phyloP scores from a whole-genome alignment of 2,329 filamentous ascomycete genomes.

The Raffaelea arxii region DNA sequence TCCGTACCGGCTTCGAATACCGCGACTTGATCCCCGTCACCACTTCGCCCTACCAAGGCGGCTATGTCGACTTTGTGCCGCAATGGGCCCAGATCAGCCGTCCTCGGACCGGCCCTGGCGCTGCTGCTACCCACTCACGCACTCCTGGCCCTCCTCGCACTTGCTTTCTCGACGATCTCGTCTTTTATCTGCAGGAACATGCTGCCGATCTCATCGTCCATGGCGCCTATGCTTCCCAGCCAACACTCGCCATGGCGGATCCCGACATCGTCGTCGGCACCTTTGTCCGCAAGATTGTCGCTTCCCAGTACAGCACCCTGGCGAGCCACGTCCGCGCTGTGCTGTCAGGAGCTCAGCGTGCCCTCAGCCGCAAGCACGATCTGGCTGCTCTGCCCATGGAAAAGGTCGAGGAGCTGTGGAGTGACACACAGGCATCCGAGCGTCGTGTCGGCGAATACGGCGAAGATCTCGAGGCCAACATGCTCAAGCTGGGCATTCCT shows the following conservation, averaged over 20 bases:
- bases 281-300: conserved; percentile 17
- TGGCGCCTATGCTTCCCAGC: conserved; percentile 2
- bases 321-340: conserved; percentile 14
- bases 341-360: conserved; percentile 14
- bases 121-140: too few relatives aligned
- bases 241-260: conserved; percentile 5
- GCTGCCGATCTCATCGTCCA: neutral
- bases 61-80: conserved; percentile 18
- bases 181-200: conserved; percentile 15
- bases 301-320: conserved; percentile 16
- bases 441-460: conserved; percentile 17
- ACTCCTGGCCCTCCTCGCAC: conserved; percentile 13
- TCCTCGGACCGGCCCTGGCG: neutral
- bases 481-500: conserved; percentile 17
- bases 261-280: conserved; percentile 10
- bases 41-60: conserved; percentile 14
- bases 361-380: conserved; percentile 17
- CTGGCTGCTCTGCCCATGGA: conserved; percentile 11
- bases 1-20: conserved; percentile 14
- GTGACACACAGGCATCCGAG: conserved; percentile 17
- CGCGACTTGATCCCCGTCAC: conserved; percentile 8
- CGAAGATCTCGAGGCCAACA: conserved; percentile 16
- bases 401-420: conserved; percentile 18
- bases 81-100: conserved; percentile 9
- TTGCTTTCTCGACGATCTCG: conserved; percentile 15